Base-by-base conservation (phyloP, 1,284 basidiomycete species). In the Cryptococcus maquisensis region DNA sequence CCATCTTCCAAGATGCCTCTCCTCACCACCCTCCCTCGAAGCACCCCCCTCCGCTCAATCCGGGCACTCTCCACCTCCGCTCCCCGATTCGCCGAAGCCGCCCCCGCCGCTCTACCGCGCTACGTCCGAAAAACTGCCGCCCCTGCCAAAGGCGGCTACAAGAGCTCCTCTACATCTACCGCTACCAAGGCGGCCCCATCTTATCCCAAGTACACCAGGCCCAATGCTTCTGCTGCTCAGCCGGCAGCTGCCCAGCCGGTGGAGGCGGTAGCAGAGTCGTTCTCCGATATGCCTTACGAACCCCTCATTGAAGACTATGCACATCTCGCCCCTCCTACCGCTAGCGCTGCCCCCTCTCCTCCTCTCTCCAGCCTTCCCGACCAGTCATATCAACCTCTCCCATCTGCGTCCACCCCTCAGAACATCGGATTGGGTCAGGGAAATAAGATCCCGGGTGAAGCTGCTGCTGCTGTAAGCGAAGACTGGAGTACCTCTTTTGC, bases 401-500 rank as follows among this genome's bases (percentile, higher is more conserved):
- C 53, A 23, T 36, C 39, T 41, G 35, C 48, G 23, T 5, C 36
- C 18, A 10, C 18, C 21, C 16, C 24, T n/a, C 15, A 21, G 7
- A 47, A 42, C 36, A 21, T 38, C 16, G 20, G 35, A 15, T 38
- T 20, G 47, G 36, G 13, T n/a, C 16, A 16, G 16, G 37, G 44
- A 20, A 38, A 36, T 2, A 55, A 47, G 26, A 57, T 61, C 4
- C 45, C 56, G 24, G 61, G 56, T 4, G 60, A 57, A 51, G 39
- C 40, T 46, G 21, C 24, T 35, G 39, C 40, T 46, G 21, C 26
- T 23, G 40, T 43, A 5, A 23, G 48, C 37, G 38, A 26, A 23
- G 90, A 96, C 72, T 98, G 95, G 95, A 88, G 87, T 1, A 87
- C 83, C 62, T 88, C 86, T 65, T 98, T 93, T 71, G 79, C 84